Conservation (phyloP, 2,329 filamentous ascomycete genomes). For the Albophoma yamanashiensis region DNA sequence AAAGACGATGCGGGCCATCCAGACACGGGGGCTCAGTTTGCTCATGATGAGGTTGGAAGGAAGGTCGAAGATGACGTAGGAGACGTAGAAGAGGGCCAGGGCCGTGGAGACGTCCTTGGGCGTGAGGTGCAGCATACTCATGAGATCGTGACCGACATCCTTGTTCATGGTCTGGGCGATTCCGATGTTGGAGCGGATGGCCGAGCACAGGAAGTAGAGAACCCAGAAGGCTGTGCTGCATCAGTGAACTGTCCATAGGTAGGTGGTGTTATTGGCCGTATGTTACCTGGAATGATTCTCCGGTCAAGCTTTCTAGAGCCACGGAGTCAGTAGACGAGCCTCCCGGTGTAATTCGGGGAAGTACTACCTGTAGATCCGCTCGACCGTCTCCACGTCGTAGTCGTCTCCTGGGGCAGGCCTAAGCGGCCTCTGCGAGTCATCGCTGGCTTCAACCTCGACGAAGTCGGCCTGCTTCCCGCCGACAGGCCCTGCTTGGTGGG, state of each 20-base stretch:
- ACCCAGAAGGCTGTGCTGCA: conserved; percentile 65
- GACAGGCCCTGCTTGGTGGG: neutral
- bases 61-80: conserved; percentile 82
- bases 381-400: conserved; percentile 40
- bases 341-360: neutral
- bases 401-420: conserved; percentile 8
- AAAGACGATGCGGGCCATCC: conserved; percentile 88
- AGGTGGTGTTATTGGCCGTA: neutral
- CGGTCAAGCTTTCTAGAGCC: conserved; percentile 38
- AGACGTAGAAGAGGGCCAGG: conserved; percentile 81
- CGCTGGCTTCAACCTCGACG: neutral
- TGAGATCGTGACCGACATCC: conserved; percentile 61
- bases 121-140: conserved; percentile 55
- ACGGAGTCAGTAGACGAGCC: neutral
- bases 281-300: conserved; percentile 47
- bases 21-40: conserved; percentile 69
- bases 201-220: conserved; percentile 85
- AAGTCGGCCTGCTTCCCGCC: neutral
- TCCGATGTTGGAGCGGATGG: conserved; percentile 83
- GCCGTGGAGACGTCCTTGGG: conserved; percentile 73
- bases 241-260: conserved; percentile 1
- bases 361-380: conserved; percentile 38
- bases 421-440: neutral
- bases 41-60: conserved; percentile 88
- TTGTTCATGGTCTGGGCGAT: conserved; percentile 92